phyloP scores from a whole-genome alignment of 2,329 filamentous ascomycete species.

The Colletotrichum sp. region DNA sequence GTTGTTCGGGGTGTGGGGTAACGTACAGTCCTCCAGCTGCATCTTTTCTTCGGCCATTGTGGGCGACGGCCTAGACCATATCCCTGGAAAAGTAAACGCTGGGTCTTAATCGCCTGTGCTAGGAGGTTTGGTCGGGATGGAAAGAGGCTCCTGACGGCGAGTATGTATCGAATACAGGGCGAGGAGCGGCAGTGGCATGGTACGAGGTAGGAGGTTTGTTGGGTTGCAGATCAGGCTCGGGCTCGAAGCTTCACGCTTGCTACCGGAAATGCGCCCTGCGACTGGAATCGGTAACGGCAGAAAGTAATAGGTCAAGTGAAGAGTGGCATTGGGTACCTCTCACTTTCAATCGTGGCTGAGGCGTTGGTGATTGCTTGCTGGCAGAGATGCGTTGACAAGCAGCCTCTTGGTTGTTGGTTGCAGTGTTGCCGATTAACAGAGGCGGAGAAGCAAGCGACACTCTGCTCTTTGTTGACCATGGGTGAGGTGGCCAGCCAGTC shows the following conservation, averaged over 20 bases:
- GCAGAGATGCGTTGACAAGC: not conserved
- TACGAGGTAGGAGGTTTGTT: not conserved
- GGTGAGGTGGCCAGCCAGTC: not conserved
- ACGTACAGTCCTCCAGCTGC: slow-evolving; percentile 87
- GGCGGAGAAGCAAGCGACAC: not conserved
- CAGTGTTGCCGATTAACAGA: not conserved
- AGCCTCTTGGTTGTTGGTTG: not conserved
- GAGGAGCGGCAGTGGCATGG: slow-evolving; percentile 7
- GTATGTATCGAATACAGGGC: slow-evolving; percentile 7
- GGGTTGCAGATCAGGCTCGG: slow-evolving; percentile 12
- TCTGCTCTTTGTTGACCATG: slow-evolving; percentile 1
- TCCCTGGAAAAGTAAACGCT: not conserved
- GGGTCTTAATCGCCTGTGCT: not conserved
- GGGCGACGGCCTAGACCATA: slow-evolving; percentile 37
- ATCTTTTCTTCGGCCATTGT: slow-evolving; percentile 80
- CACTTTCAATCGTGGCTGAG: not conserved
- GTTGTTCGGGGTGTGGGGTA: slow-evolving; percentile 2
- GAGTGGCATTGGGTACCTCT: not conserved
- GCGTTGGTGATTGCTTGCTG: not conserved
- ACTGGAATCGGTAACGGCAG: not conserved
- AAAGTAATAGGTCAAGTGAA: not conserved
- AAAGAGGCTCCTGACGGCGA: slow-evolving; percentile 1
- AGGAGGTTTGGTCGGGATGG: not conserved
- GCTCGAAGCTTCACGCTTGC: slow-evolving; percentile 17
- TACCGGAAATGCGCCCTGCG: slow-evolving; percentile 12